These are phyloP conservation scores for Xylariaceae sp. DNA, from an alignment of 2,329 filamentous ascomycete genomes.

Conservation along the genomic window DNA sequence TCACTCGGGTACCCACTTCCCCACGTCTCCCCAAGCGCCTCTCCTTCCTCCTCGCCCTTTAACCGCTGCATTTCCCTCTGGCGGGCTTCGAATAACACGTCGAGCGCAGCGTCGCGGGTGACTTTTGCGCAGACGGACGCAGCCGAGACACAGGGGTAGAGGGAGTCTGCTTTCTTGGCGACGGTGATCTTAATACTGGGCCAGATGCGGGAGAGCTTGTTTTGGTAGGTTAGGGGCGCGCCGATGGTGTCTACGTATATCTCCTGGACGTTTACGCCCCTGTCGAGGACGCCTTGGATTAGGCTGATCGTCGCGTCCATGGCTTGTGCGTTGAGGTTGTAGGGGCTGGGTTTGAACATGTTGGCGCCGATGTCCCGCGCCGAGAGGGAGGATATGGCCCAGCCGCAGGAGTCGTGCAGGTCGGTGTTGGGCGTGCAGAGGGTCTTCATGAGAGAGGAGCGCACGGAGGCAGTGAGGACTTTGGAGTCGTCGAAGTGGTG, in stretches of 20 bases:
- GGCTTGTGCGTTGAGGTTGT: constrained; percentile 95
- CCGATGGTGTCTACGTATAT: constrained; percentile 97
- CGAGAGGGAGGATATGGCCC: constrained; percentile 78
- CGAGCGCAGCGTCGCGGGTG: constrained; percentile 84
- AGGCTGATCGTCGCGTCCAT: constrained; percentile 86
- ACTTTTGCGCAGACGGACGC: constrained; percentile 96
- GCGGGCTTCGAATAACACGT: constrained; percentile 67
- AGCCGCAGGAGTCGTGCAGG: constrained; percentile 61
- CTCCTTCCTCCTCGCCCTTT: constrained; percentile 22
- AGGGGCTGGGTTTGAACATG: constrained; percentile 68
- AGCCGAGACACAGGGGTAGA: constrained; percentile 91
- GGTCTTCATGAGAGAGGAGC: constrained; percentile 65
- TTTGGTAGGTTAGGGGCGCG: constrained; percentile 77
- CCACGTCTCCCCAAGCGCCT: constrained; percentile 59
- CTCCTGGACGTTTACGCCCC: constrained; percentile 78
- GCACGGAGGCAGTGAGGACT: constrained; percentile 77
- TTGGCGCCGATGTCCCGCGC: constrained; percentile 77
- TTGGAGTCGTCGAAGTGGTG: constrained; percentile 97
- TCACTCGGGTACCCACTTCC: constrained; percentile 95
- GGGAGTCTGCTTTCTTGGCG: constrained; percentile 85
- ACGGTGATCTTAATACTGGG: constrained; percentile 73
- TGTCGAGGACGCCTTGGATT: constrained; percentile 72
- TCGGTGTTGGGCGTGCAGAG: constrained; percentile 64
- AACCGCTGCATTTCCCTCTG: constrained; percentile 26
- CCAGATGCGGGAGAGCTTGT: constrained; percentile 78